Evolutionary conservation across 306 rosid species (phyloP).

Genomic region (Fragaria iinumae): DNA sequence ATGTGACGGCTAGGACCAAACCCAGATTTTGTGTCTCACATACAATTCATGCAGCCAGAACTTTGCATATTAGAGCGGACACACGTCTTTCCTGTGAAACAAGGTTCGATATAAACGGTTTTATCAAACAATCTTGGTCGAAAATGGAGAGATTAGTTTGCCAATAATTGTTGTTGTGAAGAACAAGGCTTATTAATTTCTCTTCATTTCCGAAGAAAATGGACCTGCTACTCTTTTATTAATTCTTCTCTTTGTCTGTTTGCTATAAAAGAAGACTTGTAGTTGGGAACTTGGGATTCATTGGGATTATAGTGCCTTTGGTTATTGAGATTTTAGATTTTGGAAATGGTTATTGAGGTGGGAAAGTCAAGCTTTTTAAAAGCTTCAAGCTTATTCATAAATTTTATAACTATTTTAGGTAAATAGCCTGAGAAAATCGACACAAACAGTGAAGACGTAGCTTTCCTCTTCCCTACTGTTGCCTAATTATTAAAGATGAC

Average conservation of each 20-base stretch:
- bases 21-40: neutral
- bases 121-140: neutral
- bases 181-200: neutral
- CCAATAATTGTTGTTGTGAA: neutral
- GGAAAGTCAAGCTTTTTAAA: neutral
- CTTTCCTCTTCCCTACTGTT: neutral
- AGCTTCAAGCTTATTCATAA: neutral
- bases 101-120: neutral
- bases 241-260: neutral
- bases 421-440: neutral
- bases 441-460: neutral
- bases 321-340: neutral
- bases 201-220: neutral
- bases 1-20: neutral
- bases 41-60: neutral
- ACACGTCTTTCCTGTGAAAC: neutral
- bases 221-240: neutral
- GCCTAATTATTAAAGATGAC: neutral
- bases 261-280: neutral
- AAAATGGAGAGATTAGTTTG: neutral
- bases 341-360: neutral
- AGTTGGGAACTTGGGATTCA: too few relatives aligned
- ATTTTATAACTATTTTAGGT: neutral
- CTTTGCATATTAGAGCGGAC: neutral
- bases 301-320: neutral